Conservation (phyloP, 139 green algal genomes). For the Eudorina sp. region DNA sequence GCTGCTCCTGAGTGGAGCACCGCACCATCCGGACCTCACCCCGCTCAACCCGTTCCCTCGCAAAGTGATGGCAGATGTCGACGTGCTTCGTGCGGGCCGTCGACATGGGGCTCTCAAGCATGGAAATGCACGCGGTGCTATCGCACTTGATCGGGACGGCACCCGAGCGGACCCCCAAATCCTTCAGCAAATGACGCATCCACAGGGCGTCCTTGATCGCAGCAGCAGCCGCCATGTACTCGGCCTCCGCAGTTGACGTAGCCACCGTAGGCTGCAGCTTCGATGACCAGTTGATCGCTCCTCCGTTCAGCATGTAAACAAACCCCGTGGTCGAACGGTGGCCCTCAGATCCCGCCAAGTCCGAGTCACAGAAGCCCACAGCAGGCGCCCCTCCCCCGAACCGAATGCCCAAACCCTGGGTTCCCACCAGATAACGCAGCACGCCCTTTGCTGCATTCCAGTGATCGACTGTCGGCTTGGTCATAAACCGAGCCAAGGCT, state of each 20-base stretch:
- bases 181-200: slow-evolving; percentile 50
- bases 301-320: background rate
- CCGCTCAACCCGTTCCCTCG: background rate
- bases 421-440: background rate
- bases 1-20: background rate
- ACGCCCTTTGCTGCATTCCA: background rate
- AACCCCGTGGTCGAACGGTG: slow-evolving; percentile 30
- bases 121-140: background rate
- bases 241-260: slow-evolving; percentile 57
- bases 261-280: slow-evolving; percentile 66
- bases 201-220: slow-evolving; percentile 64
- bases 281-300: slow-evolving; percentile 42
- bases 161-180: slow-evolving; percentile 10
- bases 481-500: background rate
- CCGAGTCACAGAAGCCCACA: slow-evolving; percentile 5
- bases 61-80: slow-evolving; percentile 3
- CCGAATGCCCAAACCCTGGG: background rate
- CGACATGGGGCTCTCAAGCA: background rate
- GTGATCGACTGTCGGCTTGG: background rate
- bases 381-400: background rate
- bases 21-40: background rate
- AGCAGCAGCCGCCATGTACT: slow-evolving; percentile 61
- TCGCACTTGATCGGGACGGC: background rate
- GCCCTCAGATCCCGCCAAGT: slow-evolving; percentile 25
- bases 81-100: background rate